Percentiles rank a stretch among this genome's conserved stretches.
Conservation (phyloP, 768 basidiomycete genomes). For the Lentinus tigrinus region DNA sequence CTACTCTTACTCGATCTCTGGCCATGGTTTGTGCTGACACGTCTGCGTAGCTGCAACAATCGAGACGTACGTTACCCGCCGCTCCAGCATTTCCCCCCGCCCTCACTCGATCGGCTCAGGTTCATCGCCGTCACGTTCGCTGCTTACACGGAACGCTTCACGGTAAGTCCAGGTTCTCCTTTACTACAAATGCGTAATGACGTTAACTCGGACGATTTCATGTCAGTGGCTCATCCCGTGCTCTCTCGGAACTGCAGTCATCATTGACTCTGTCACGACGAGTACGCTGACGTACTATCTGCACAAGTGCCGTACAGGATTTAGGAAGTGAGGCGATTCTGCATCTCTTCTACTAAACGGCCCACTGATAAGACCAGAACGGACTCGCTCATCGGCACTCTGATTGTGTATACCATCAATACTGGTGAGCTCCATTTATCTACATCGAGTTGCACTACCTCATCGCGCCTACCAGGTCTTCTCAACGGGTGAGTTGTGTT, state of each 20-base stretch:
- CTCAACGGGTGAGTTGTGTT: no score
- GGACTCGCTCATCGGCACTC: not conserved
- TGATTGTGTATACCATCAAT: conserved; percentile 2
- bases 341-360: not conserved
- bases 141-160: not conserved
- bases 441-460: no score
- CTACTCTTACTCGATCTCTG: no score
- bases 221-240: not conserved
- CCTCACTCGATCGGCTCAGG: not conserved
- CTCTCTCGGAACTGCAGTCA: not conserved
- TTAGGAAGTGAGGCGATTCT: not conserved
- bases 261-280: not conserved
- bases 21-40: no score
- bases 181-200: not conserved
- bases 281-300: not conserved
- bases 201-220: not conserved
- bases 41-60: not conserved
- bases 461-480: no score
- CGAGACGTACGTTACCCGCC: not conserved
- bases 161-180: not conserved
- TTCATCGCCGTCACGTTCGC: not conserved
- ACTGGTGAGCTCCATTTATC: not conserved
- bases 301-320: not conserved
- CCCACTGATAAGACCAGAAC: not conserved
- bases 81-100: not conserved